Percentiles rank a stretch among this genome's conserved stretches.
Evolutionary conservation across 139 green algal species (phyloP).

Genomic region (Gonium pectorale): DNA sequence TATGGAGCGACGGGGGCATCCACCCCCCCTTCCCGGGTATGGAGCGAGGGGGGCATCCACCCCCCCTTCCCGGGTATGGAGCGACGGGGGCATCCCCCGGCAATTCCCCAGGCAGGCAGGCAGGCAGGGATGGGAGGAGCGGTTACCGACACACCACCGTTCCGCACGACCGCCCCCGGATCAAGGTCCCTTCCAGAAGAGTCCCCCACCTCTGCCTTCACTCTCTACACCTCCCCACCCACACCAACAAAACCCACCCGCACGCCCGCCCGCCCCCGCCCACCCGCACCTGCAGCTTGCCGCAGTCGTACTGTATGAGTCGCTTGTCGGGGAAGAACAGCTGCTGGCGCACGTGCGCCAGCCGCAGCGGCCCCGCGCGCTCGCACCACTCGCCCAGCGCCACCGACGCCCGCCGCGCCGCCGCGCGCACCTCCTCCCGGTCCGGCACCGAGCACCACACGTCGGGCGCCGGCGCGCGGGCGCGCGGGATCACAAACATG

Average conservation of each 20-base stretch:
- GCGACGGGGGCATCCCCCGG: too few relatives aligned
- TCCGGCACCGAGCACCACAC: conserved; percentile 68
- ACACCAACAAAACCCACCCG: not conserved
- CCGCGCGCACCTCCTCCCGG: conserved; percentile 42
- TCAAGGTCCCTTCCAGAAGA: not conserved
- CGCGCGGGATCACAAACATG: conserved; percentile 88
- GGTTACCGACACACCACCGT: too few relatives aligned
- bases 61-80: too few relatives aligned
- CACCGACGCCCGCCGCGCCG: conserved; percentile 6
- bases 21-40: too few relatives aligned
- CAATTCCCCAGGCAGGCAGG: too few relatives aligned
- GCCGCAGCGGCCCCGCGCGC: conserved; percentile 72
- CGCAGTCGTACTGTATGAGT: conserved; percentile 96
- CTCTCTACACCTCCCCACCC: not conserved
- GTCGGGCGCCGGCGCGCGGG: conserved; percentile 65
- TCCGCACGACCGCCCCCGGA: too few relatives aligned
- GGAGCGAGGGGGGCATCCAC: too few relatives aligned
- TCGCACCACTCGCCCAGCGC: conserved; percentile 49
- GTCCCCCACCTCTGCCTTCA: not conserved
- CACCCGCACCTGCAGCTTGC: conserved; percentile 84
- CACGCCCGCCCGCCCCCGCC: not conserved
- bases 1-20: too few relatives aligned
- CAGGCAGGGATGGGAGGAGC: too few relatives aligned
- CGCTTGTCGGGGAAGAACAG: conserved; percentile 97
- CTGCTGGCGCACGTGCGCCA: conserved; percentile 78